Conservation (phyloP, 306 rosid genomes). For the Fagus crenata region DNA sequence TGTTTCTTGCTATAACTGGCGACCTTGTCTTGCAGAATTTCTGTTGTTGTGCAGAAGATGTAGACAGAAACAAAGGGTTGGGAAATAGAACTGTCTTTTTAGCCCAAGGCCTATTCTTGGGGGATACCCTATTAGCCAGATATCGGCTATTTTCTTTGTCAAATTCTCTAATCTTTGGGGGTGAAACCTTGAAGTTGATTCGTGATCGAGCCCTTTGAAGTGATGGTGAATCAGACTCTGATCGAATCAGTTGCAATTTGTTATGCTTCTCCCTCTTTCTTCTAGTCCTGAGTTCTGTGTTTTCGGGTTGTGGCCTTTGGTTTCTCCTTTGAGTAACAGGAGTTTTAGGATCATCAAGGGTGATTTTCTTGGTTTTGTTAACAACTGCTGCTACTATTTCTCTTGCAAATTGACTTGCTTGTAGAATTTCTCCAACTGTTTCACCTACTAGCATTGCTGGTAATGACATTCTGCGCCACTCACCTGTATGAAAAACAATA, state of each 20-base stretch:
- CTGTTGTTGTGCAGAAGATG: constrained; percentile 43
- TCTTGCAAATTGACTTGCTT: constrained; percentile 79
- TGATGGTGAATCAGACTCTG: constrained; percentile 41
- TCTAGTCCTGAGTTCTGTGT: constrained; percentile 68
- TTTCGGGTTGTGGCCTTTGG: constrained; percentile 49
- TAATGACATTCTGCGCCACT: constrained; percentile 85
- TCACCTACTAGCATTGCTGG: constrained; percentile 96
- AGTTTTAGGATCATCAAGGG: constrained; percentile 72
- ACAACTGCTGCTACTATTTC: constrained; percentile 60
- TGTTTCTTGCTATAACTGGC: constrained; percentile 64
- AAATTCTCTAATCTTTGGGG: constrained; percentile 63
- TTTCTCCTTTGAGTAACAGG: constrained; percentile 53
- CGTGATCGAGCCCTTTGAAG: constrained; percentile 78
- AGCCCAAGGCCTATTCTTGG: constrained; percentile 83
- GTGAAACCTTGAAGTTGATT: constrained; percentile 85
- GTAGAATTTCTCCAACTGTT: constrained; percentile 85
- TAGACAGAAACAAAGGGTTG: constrained; percentile 78
- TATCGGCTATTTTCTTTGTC: constrained; percentile 56
- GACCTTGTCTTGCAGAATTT: constrained; percentile 76
- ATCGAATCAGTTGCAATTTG: constrained; percentile 34
- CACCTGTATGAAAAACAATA: constrained; percentile 42
- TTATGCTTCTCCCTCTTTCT: constrained; percentile 85
- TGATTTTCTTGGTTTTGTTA: constrained; percentile 32
- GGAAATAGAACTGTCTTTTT: constrained; percentile 87
- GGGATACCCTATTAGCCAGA: constrained; percentile 78